Conservation (phyloP, 805 yeast genomes). For the Soucietia sequanensis region DNA sequence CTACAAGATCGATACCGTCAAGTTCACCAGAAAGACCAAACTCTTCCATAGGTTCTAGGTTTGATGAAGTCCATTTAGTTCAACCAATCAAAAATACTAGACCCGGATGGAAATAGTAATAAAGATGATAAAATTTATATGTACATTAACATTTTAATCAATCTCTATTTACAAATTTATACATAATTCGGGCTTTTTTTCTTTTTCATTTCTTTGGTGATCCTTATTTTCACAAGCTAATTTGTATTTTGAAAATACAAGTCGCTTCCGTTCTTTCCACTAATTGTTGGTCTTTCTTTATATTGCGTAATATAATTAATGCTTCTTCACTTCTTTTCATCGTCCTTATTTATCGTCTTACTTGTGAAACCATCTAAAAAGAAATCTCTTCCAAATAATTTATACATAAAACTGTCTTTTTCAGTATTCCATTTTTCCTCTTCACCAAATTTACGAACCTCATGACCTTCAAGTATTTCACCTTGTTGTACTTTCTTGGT, state of each 20-base stretch:
- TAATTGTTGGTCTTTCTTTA: conserved; percentile 1
- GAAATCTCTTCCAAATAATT: conserved; percentile 40
- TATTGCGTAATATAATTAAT: background rate
- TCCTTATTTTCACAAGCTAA: background rate
- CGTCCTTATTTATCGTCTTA: conserved; percentile 30
- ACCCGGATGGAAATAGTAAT: conserved; percentile 16
- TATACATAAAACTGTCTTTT: conserved; percentile 34
- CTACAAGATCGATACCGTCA: conserved; percentile 7
- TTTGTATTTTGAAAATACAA: background rate
- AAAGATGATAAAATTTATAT: background rate
- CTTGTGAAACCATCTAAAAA: conserved; percentile 45
- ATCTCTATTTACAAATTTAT: conserved; percentile 4
- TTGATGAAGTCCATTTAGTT: conserved; percentile 28
- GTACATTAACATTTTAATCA: conserved; percentile 1
- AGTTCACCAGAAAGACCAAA: conserved; percentile 36
- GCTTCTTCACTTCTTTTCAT: too few species aligned
- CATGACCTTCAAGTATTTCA: conserved; percentile 31
- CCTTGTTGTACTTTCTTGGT: conserved; percentile 42
- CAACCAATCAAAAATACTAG: conserved; percentile 19
- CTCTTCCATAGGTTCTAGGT: conserved; percentile 34
- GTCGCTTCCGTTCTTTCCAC: background rate
- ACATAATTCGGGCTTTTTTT: background rate
- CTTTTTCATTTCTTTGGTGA: background rate
- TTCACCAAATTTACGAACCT: conserved; percentile 36
- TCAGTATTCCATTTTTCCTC: conserved; percentile 41